These are phyloP conservation scores for Scheffersomyces segobiensis DNA, from an alignment of 1,139 yeast species.

Conservation along the genomic window DNA sequence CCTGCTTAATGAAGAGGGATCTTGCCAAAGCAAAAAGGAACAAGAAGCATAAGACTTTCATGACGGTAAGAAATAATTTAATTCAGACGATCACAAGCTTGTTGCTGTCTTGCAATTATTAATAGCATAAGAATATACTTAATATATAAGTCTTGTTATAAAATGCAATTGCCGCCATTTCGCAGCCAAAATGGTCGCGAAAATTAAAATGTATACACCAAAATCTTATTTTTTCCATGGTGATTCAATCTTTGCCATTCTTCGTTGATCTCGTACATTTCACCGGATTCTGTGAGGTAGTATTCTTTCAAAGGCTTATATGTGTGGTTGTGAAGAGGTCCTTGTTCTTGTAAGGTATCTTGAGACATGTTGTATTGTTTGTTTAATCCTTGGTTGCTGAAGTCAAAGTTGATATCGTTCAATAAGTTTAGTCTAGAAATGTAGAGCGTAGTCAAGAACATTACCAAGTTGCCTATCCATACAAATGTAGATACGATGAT, in stretches of 20 bases:
- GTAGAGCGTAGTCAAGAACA: conserved; percentile 43
- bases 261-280: conserved; percentile 34
- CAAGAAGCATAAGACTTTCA: neutral
- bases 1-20: neutral
- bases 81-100: neutral
- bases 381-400: conserved; percentile 22
- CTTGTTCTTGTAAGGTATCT: neutral
- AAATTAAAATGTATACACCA: conserved; percentile 36
- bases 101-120: neutral
- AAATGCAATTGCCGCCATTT: neutral
- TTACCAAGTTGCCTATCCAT: conserved; percentile 41
- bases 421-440: conserved; percentile 40
- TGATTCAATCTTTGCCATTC: conserved; percentile 18
- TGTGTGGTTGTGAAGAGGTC: conserved; percentile 7
- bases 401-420: conserved; percentile 39
- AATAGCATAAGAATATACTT: neutral
- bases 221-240: conserved; percentile 30
- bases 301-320: conserved; percentile 24
- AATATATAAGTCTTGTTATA: neutral
- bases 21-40: neutral
- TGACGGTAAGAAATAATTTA: neutral
- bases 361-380: conserved; percentile 7
- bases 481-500: conserved; percentile 40
- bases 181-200: neutral
- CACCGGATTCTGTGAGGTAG: conserved; percentile 34